phyloP scores from a whole-genome alignment of 805 yeast species.

The Lachancea meyersii region DNA sequence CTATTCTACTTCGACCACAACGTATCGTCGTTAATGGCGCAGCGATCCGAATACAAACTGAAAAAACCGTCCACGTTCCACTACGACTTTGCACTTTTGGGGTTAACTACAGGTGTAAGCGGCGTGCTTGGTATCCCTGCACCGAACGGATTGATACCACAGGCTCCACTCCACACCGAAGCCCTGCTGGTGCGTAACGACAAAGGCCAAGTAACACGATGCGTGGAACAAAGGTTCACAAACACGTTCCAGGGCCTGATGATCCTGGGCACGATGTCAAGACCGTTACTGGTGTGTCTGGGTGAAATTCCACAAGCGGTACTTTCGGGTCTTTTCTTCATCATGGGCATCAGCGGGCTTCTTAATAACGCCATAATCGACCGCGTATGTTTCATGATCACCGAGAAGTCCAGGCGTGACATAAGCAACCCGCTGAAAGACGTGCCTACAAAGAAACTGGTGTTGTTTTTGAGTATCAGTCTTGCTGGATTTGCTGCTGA shows the following conservation, averaged over 20 bases:
- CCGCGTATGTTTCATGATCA: conserved; percentile 54
- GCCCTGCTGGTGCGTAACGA: conserved; percentile 50
- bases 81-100: conserved; percentile 82
- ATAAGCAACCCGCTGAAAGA: conserved; percentile 29
- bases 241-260: conserved; percentile 80
- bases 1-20: conserved; percentile 94
- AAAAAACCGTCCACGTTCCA: conserved; percentile 87
- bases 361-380: conserved; percentile 58
- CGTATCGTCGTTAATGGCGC: conserved; percentile 89
- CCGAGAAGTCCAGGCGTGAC: conserved; percentile 45
- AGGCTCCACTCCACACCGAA: conserved; percentile 88
- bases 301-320: conserved; percentile 90
- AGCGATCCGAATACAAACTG: conserved; percentile 71
- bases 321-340: conserved; percentile 83
- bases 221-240: conserved; percentile 86
- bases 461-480: conserved; percentile 51
- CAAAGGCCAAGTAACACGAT: conserved; percentile 38
- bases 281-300: conserved; percentile 76
- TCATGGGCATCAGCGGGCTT: conserved; percentile 84
- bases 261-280: conserved; percentile 80
- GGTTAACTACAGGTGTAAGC: conserved; percentile 78
- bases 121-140: conserved; percentile 91
- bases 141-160: conserved; percentile 95
- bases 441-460: conserved; percentile 36
- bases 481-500: conserved; percentile 70